Conservation (phyloP, 345 rosid species). For the Firmiana major region DNA sequence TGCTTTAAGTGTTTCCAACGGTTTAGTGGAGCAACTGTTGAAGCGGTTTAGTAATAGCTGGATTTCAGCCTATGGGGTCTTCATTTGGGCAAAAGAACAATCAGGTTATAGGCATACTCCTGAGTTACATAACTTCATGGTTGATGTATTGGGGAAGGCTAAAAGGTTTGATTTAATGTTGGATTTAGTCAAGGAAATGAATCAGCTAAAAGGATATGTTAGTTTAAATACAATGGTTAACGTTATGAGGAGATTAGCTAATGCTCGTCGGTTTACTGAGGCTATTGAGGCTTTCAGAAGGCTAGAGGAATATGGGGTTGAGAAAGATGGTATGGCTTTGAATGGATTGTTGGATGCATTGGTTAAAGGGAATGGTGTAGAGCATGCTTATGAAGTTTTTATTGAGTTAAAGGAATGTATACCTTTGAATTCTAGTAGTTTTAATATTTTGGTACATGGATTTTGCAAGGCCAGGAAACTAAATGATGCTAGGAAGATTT, state of each 20-base stretch:
- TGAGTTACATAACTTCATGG: slow-evolving; percentile 48
- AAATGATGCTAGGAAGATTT: slow-evolving; percentile 46
- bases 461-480: slow-evolving; percentile 65
- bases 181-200: slow-evolving; percentile 59
- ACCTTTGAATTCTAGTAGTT: slow-evolving; percentile 32
- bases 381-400: slow-evolving; percentile 53
- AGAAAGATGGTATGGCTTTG: slow-evolving; percentile 43
- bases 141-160: slow-evolving; percentile 62
- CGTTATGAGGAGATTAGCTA: slow-evolving; percentile 71
- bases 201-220: slow-evolving; percentile 35
- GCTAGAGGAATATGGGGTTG: slow-evolving; percentile 54
- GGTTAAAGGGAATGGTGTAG: slow-evolving; percentile 64
- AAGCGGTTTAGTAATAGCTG: slow-evolving; percentile 60
- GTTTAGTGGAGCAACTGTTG: slow-evolving; percentile 48
- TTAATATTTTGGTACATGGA: slow-evolving; percentile 72
- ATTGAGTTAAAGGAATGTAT: slow-evolving; percentile 38
- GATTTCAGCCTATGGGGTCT: slow-evolving; percentile 58
- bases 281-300: slow-evolving; percentile 58
- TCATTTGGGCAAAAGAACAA: slow-evolving; percentile 80
- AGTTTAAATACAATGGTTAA: slow-evolving; percentile 57
- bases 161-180: slow-evolving; percentile 59
- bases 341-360: slow-evolving; percentile 70
- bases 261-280: slow-evolving; percentile 43
- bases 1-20: slow-evolving; percentile 32
- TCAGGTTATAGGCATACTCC: slow-evolving; percentile 53